Conservation (phyloP, 1,139 yeast genomes). For the Yamadazyma sp. region DNA sequence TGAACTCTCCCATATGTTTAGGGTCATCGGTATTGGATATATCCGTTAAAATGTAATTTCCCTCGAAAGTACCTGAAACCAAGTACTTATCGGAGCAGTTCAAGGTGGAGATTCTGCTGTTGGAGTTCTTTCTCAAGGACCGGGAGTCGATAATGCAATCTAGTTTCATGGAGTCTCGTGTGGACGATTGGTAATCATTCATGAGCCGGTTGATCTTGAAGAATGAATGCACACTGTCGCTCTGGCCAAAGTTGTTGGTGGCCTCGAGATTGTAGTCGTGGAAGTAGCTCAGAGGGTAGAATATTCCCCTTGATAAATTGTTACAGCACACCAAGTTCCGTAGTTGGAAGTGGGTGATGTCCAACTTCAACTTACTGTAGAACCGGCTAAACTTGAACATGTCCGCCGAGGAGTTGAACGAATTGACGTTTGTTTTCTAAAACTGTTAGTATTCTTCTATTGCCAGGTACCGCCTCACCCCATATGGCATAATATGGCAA, state of each 20-base stretch:
- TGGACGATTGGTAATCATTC: slow-evolving; percentile 17
- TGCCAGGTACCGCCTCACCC: not conserved
- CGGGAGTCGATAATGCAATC: slow-evolving; percentile 44
- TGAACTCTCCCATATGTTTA: slow-evolving; percentile 31
- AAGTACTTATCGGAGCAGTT: slow-evolving; percentile 43
- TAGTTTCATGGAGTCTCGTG: slow-evolving; percentile 27
- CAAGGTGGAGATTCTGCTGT: slow-evolving; percentile 49
- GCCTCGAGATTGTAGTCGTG: slow-evolving; percentile 32
- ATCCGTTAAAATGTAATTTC: slow-evolving; percentile 45
- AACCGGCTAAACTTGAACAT: slow-evolving; percentile 42
- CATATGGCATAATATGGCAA: not conserved
- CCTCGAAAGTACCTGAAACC: slow-evolving; percentile 58
- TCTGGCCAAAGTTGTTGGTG: slow-evolving; percentile 17
- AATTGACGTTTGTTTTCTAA: slow-evolving; percentile 25
- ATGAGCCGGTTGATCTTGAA: slow-evolving; percentile 38
- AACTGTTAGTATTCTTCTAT: slow-evolving; percentile 17
- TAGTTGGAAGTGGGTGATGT: slow-evolving; percentile 57
- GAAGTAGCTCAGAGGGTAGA: slow-evolving; percentile 41
- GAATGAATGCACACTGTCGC: slow-evolving; percentile 30
- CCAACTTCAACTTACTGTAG: slow-evolving; percentile 46
- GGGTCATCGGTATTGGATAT: slow-evolving; percentile 26
- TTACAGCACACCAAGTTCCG: slow-evolving; percentile 51
- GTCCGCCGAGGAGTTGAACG: slow-evolving; percentile 26
- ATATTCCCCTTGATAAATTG: slow-evolving; percentile 35
- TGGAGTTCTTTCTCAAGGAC: slow-evolving; percentile 27